Evolutionary conservation across 2,329 filamentous ascomycete genomes (phyloP).

Genomic region (Cladobotryum mycophilum): DNA sequence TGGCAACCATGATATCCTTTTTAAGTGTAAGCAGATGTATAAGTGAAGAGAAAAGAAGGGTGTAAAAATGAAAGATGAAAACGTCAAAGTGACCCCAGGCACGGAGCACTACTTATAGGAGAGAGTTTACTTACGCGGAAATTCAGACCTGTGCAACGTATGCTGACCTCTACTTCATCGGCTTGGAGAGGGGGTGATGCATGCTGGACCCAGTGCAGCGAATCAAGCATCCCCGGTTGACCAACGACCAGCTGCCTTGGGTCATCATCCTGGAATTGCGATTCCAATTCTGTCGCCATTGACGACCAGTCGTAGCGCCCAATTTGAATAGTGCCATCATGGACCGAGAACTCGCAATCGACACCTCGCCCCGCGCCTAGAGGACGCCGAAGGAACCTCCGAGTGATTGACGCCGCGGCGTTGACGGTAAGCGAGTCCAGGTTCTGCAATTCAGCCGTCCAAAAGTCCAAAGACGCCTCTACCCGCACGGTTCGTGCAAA

Average conservation of each 20-base stretch:
- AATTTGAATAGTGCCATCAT: neutral
- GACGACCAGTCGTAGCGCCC: neutral
- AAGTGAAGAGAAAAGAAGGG: neutral
- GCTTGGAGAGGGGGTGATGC: neutral
- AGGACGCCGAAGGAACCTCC: neutral
- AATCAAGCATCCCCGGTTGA: neutral
- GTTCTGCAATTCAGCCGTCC: constrained; percentile 7
- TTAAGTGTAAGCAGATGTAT: too few relatives aligned
- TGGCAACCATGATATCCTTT: constrained; percentile 13
- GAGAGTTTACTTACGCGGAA: neutral
- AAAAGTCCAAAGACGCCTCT: constrained; percentile 4
- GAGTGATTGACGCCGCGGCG: neutral
- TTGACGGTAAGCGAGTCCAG: neutral
- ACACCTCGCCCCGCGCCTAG: neutral
- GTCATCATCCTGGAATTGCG: neutral
- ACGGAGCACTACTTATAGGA: too few relatives aligned
- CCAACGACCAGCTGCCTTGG: neutral
- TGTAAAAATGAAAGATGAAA: too few relatives aligned
- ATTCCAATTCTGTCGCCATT: neutral
- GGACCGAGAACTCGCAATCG: constrained; percentile 1
- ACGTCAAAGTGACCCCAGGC: too few relatives aligned
- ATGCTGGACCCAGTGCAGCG: neutral
- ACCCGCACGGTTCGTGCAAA: neutral
- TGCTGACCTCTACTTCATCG: constrained; percentile 3
- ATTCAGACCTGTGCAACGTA: constrained; percentile 5